phyloP scores from a whole-genome alignment of 2,329 filamentous ascomycete species.

The Cytospora piceae region DNA sequence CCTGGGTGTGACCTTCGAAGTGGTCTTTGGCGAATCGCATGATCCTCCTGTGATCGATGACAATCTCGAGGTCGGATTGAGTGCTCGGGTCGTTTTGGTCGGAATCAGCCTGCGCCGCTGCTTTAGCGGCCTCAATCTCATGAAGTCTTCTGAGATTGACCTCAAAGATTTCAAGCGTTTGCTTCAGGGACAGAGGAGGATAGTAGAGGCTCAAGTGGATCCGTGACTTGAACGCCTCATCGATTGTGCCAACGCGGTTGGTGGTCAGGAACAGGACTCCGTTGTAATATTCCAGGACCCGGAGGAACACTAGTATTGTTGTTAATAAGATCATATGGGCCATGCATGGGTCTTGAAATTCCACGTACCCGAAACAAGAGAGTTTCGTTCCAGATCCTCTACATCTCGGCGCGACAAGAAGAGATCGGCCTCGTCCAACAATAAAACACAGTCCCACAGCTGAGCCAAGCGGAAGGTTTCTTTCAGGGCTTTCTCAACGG shows the following conservation, averaged over 20 bases:
- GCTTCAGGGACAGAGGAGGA: constrained; percentile 32
- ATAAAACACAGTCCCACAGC: constrained; percentile 46
- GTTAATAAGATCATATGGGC: neutral
- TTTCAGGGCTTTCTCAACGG: neutral
- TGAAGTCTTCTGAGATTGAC: constrained; percentile 34
- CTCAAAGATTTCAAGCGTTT: constrained; percentile 37
- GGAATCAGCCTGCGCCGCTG: too few relatives aligned
- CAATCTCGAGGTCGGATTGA: neutral
- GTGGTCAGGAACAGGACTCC: constrained; percentile 51
- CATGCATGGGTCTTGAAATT: fast-evolving
- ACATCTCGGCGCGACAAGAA: constrained; percentile 40
- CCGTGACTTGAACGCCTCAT: constrained; percentile 48
- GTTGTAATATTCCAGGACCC: constrained; percentile 39
- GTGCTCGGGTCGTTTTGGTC: neutral
- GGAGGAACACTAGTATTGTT: constrained; percentile 42
- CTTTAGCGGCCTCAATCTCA: constrained; percentile 12
- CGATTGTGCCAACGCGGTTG: constrained; percentile 49
- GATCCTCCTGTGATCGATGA: constrained; percentile 4
- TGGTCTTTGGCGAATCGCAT: neutral
- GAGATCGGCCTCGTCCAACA: constrained; percentile 47
- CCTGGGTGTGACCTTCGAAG: neutral
- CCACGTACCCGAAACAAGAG: constrained; percentile 34
- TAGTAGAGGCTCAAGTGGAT: constrained; percentile 45
- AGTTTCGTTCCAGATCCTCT: constrained; percentile 38
- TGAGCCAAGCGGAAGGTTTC: constrained; percentile 36